phyloP scores from a whole-genome alignment of 75 land plant genomes.

The Pinus albicaulis region DNA sequence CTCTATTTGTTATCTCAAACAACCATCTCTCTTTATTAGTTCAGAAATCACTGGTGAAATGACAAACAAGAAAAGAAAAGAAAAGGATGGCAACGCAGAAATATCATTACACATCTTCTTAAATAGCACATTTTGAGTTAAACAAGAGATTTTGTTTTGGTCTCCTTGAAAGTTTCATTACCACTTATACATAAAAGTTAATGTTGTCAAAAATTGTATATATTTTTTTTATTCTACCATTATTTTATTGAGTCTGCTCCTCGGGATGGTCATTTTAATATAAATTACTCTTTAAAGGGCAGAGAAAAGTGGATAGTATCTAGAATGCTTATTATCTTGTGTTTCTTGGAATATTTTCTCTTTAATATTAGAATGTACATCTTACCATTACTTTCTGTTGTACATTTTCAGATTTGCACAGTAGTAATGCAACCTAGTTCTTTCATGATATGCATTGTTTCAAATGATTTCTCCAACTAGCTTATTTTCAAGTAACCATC shows the following conservation, averaged over 20 bases:
- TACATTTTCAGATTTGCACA: constrained; percentile 14
- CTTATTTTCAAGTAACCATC: constrained; percentile 37
- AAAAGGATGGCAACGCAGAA: neutral
- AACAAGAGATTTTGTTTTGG: neutral
- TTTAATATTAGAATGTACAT: neutral
- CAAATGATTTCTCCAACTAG: constrained; percentile 28
- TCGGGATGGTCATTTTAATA: too few relatives aligned
- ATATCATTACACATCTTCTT: neutral
- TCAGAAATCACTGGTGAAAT: neutral
- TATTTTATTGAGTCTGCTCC: too few relatives aligned
- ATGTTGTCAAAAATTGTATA: too few relatives aligned
- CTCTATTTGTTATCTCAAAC: neutral
- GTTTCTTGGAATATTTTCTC: too few relatives aligned
- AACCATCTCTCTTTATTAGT: neutral
- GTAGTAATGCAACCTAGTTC: constrained; percentile 29
- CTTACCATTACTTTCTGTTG: neutral
- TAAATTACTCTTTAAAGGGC: too few relatives aligned
- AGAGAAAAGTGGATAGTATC: too few relatives aligned
- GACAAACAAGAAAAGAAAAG: neutral
- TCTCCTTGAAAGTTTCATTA: too few relatives aligned
- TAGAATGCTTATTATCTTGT: too few relatives aligned
- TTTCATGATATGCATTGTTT: constrained; percentile 32
- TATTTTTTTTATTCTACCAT: too few relatives aligned
- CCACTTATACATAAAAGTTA: too few relatives aligned
- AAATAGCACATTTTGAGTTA: neutral